phyloP scores from a whole-genome alignment of 2,329 filamentous ascomycete genomes.

The Claviceps monticola region DNA sequence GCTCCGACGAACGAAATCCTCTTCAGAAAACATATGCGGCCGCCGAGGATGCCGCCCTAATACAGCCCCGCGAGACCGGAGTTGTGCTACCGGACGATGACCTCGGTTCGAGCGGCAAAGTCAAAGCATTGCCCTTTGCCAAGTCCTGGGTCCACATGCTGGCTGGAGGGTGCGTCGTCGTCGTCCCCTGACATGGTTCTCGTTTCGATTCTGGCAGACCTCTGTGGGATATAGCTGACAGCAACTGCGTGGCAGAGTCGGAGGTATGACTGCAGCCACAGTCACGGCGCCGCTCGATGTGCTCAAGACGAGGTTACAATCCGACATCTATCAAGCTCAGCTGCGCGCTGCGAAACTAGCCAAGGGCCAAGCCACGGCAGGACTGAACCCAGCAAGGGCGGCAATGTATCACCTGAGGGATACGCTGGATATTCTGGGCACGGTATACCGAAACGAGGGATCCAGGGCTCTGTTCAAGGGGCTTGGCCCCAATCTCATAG shows the following conservation, averaged over 20 bases:
- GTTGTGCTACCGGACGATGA: slow-evolving; percentile 34
- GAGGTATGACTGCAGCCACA: slow-evolving; percentile 83
- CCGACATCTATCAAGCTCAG: slow-evolving; percentile 85
- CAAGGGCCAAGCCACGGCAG: slow-evolving; percentile 30
- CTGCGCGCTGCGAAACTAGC: slow-evolving; percentile 54
- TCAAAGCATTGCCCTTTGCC: slow-evolving; percentile 36
- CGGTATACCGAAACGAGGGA: slow-evolving; percentile 70
- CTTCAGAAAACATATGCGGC: slow-evolving; percentile 17
- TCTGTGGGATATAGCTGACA: slow-evolving; percentile 7
- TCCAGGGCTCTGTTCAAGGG: slow-evolving; percentile 86
- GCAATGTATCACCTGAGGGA: slow-evolving; percentile 66
- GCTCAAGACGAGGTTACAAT: slow-evolving; percentile 83
- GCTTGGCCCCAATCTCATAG: slow-evolving; percentile 76
- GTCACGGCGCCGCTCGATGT: slow-evolving; percentile 91
- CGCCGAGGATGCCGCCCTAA: slow-evolving; percentile 26
- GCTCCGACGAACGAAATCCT: slow-evolving; percentile 17
- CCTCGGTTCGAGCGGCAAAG: slow-evolving; percentile 16
- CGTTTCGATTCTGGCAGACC: not conserved
- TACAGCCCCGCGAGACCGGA: slow-evolving; percentile 49
- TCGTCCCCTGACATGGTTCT: not conserved
- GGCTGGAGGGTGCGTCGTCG: slow-evolving; percentile 63
- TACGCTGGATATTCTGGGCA: slow-evolving; percentile 71
- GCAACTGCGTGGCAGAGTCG: slow-evolving; percentile 40
- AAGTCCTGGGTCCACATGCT: slow-evolving; percentile 90
- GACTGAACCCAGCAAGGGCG: slow-evolving; percentile 49